phyloP scores from a whole-genome alignment of 352 stramenopile genomes.

The Phytophthora pistaciae region DNA sequence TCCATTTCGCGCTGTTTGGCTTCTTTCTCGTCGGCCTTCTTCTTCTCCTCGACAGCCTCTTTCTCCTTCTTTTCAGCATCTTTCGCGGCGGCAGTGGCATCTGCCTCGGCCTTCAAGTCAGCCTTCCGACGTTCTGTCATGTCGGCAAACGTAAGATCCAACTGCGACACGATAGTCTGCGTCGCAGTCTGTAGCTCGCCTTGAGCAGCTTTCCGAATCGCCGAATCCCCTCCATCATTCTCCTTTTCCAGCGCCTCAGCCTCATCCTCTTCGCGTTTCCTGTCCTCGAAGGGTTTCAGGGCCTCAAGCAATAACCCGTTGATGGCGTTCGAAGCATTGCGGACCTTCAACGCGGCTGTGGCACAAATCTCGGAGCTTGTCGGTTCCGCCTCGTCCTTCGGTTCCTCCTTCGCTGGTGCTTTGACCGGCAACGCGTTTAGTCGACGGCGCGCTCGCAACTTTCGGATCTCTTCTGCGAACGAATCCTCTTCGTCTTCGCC shows the following conservation, averaged over 20 bases:
- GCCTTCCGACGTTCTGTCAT: conserved; percentile 42
- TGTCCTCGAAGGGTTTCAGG: conserved; percentile 59
- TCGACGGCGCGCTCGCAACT: conserved; percentile 34
- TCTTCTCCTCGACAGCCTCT: conserved; percentile 48
- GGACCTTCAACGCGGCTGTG: conserved; percentile 29
- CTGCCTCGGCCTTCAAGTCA: conserved; percentile 45
- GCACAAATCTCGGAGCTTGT: conserved; percentile 17
- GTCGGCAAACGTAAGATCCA: conserved; percentile 52
- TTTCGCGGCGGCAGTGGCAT: conserved; percentile 38
- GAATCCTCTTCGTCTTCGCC: conserved; percentile 51
- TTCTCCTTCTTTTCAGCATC: conserved; percentile 50
- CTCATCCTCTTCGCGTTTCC: conserved; percentile 42
- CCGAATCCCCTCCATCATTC: conserved; percentile 12
- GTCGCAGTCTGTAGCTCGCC: conserved; percentile 38
- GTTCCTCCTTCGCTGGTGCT: conserved; percentile 18
- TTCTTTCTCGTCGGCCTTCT: conserved; percentile 39
- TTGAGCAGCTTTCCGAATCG: conserved; percentile 17
- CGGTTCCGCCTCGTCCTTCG: conserved; percentile 10
- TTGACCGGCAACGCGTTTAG: conserved; percentile 14
- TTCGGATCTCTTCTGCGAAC: conserved; percentile 53
- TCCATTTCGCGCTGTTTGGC: conserved; percentile 47
- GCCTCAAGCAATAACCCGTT: conserved; percentile 54
- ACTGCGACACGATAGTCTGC: conserved; percentile 51
- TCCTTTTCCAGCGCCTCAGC: conserved; percentile 25
- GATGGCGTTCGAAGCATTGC: conserved; percentile 51